phyloP scores from a whole-genome alignment of 106 monocot species.

The Xerophyta viscosa region DNA sequence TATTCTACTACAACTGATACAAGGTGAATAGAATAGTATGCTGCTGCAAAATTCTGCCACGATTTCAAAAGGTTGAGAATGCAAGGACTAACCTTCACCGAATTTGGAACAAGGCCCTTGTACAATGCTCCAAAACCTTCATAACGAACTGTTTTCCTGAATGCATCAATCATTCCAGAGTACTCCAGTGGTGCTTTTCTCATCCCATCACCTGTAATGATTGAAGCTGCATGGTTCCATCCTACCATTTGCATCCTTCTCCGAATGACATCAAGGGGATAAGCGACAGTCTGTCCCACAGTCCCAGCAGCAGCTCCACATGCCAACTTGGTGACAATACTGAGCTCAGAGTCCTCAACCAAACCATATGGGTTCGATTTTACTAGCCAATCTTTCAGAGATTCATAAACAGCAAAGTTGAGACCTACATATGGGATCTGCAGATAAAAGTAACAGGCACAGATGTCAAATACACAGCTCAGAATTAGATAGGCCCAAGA shows the following conservation, averaged over 20 bases:
- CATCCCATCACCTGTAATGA: conserved; percentile 45
- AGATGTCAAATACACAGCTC: background rate
- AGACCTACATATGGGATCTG: conserved; percentile 90
- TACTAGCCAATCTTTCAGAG: conserved; percentile 73
- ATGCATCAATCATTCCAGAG: conserved; percentile 85
- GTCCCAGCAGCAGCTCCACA: conserved; percentile 82
- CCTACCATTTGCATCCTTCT: conserved; percentile 94
- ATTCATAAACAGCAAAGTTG: conserved; percentile 85
- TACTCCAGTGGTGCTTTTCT: conserved; percentile 44
- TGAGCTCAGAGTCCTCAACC: conserved; percentile 47
- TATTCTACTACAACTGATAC: background rate
- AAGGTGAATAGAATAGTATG: background rate
- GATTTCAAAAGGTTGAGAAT: too few relatives aligned
- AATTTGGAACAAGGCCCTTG: conserved; percentile 85
- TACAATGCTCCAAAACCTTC: conserved; percentile 82
- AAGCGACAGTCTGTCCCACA: conserved; percentile 80
- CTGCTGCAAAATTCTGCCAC: too few relatives aligned
- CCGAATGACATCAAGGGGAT: conserved; percentile 82
- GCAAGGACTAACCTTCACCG: conserved; percentile 55
- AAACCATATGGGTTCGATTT: conserved; percentile 48
- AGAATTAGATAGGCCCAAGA: background rate
- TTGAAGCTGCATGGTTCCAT: conserved; percentile 70
- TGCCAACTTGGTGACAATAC: conserved; percentile 48
- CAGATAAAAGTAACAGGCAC: conserved; percentile 3
- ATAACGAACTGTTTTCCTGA: conserved; percentile 64